phyloP scores from a whole-genome alignment of 352 stramenopile species.

The Phytophthora colocasiae region DNA sequence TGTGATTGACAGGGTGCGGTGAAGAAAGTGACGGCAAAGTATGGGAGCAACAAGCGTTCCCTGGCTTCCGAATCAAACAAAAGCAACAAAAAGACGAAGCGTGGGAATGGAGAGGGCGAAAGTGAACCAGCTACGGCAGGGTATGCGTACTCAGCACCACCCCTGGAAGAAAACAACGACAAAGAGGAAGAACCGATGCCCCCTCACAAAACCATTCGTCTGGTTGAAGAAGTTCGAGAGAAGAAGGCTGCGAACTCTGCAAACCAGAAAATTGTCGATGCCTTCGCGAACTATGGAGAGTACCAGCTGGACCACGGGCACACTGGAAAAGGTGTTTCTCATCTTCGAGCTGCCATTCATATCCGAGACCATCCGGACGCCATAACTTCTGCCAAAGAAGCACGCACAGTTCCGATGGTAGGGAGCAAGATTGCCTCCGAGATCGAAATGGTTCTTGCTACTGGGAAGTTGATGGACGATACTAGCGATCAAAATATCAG shows the following conservation, averaged over 20 bases:
- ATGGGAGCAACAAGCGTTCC: conserved; percentile 32
- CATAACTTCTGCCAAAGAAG: conserved; percentile 57
- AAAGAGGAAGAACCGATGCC: conserved; percentile 44
- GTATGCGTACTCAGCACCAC: conserved; percentile 8
- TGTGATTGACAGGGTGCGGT: conserved; percentile 24
- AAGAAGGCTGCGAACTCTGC: conserved; percentile 47
- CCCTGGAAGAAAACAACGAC: not conserved
- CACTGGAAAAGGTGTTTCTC: conserved; percentile 77
- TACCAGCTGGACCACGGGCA: conserved; percentile 65
- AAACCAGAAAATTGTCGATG: conserved; percentile 84
- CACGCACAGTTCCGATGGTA: conserved; percentile 52
- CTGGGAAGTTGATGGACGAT: conserved; percentile 60
- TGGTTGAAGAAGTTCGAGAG: conserved; percentile 64
- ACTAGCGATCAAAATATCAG: conserved; percentile 59
- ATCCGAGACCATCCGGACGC: conserved; percentile 60
- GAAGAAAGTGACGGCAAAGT: conserved; percentile 37
- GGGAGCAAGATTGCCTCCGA: conserved; percentile 63
- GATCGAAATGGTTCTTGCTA: conserved; percentile 64
- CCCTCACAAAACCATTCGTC: conserved; percentile 59
- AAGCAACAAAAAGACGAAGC: conserved; percentile 35
- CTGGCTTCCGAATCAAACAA: conserved; percentile 13
- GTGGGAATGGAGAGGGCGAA: conserved; percentile 20
- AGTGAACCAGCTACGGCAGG: conserved; percentile 1
- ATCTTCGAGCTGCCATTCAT: conserved; percentile 67
- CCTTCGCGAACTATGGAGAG: conserved; percentile 71